A percentile compares a stretch with the other conserved stretches of the same genome.
Conservation (phyloP, 2,329 filamentous ascomycete genomes). For the Metarhizium rileyi region DNA sequence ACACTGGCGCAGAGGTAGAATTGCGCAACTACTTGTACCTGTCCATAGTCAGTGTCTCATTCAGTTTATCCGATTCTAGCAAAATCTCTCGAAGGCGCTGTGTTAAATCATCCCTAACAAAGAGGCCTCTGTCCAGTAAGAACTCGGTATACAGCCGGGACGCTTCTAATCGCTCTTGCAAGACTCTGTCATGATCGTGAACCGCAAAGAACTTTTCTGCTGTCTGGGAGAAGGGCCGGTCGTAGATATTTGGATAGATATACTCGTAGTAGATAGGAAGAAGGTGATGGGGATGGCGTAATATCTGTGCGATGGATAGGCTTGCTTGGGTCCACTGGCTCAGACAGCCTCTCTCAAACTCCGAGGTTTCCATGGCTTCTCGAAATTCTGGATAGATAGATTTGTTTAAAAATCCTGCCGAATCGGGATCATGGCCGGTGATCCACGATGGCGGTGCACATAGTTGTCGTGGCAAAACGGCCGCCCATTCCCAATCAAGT, state of each 20-base stretch:
- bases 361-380: neutral
- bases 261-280: neutral
- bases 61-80: too few relatives aligned
- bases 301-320: neutral
- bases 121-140: slow-evolving; percentile 5
- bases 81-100: neutral
- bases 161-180: slow-evolving; percentile 4
- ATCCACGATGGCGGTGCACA: slow-evolving; percentile 12
- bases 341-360: neutral
- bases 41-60: too few relatives aligned
- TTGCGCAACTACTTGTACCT: too few relatives aligned
- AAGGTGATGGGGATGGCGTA: neutral
- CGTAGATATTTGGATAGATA: neutral
- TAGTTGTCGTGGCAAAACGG: slow-evolving; percentile 8
- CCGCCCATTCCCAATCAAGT: too few relatives aligned
- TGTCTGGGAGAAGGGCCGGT: neutral
- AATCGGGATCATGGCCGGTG: slow-evolving; percentile 6
- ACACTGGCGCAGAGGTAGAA: too few relatives aligned
- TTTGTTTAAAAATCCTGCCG: neutral
- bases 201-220: neutral
- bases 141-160: slow-evolving; percentile 10
- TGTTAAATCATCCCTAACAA: slow-evolving; percentile 1
- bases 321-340: neutral
- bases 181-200: neutral
- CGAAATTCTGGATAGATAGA: neutral